These are phyloP conservation scores for Rosa hybrid DNA, from an alignment of 331 rosid genomes.

Conservation along the genomic window DNA sequence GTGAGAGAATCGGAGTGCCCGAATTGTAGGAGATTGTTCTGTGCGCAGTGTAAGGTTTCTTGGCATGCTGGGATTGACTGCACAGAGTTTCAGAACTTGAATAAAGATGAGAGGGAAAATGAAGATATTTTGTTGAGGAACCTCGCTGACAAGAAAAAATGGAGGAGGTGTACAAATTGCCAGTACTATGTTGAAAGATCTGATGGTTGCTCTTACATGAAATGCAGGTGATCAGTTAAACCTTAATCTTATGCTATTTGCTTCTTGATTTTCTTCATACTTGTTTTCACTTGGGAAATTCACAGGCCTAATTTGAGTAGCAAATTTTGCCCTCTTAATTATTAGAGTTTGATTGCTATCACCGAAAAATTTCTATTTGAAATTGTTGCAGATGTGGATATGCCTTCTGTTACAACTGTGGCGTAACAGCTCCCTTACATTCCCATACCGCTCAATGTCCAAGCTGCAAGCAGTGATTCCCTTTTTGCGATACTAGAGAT, in stretches of 20 bases:
- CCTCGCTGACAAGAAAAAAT: constrained; percentile 40
- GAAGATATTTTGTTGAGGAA: constrained; percentile 55
- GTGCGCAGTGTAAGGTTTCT: constrained; percentile 53
- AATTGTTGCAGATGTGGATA: background rate
- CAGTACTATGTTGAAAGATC: constrained; percentile 52
- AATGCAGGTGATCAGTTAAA: constrained; percentile 52
- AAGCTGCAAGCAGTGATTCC: background rate
- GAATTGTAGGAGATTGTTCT: constrained; percentile 46
- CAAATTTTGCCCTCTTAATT: background rate
- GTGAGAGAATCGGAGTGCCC: constrained; percentile 50
- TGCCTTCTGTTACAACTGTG: constrained; percentile 1
- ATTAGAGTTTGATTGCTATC: background rate
- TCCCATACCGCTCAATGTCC: background rate
- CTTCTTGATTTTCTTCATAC: background rate
- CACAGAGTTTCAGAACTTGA: constrained; percentile 55
- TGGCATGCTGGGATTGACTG: constrained; percentile 59
- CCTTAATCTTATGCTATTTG: background rate
- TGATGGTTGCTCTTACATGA: constrained; percentile 55
- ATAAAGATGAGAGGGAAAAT: constrained; percentile 40
- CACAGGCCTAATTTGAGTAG: background rate
- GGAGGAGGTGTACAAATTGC: constrained; percentile 68
- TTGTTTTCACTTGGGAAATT: background rate
- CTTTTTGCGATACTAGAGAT: background rate
- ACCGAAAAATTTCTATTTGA: background rate
- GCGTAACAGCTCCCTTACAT: background rate